Percentiles rank a stretch among this genome's conserved stretches.
These are phyloP conservation scores for Zea mays DNA, from an alignment of 176 grass and related monocot genomes.

Conservation along the genomic window Zm-B73-REFERENCE-NAM-5.0 NC_050099.1:54198001-54198500, in stretches of 20 bases:
- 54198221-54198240: conserved; percentile 55
- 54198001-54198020: too few species aligned
- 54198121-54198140: too few species aligned
- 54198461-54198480: too few species aligned
- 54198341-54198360: too few species aligned
- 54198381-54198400: conserved; percentile 71
- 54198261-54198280: conserved; percentile 77
- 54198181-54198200: neutral
- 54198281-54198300: conserved; percentile 98
- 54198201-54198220: neutral
- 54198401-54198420: conserved; percentile 66
- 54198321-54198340: neutral
- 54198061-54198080: too few species aligned
- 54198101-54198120: too few species aligned
- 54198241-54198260: conserved; percentile 66
- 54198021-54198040: too few species aligned
- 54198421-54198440: conserved; percentile 44
- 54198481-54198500: too few species aligned
- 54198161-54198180: neutral
- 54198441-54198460: conserved; percentile 68
- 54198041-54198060: too few species aligned
- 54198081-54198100: too few species aligned
- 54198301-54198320: conserved; percentile 15
- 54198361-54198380: neutral
- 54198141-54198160: neutral